Evolutionary conservation across 2,329 filamentous ascomycete genomes (phyloP).

Genomic region (Paecilomyces variotii): DNA sequence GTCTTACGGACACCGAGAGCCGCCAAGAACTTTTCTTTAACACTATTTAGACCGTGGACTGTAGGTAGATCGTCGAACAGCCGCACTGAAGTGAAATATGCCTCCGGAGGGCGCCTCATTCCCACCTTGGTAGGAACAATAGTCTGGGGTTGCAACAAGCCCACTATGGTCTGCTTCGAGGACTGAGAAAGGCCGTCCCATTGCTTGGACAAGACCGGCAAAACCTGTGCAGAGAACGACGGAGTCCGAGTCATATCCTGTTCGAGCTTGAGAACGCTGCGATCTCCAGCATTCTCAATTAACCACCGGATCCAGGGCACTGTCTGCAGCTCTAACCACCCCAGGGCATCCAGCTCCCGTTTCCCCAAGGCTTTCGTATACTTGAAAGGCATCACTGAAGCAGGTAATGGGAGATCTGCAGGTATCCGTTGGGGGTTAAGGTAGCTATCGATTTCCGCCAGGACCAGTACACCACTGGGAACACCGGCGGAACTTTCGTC

Average conservation of each 20-base stretch:
- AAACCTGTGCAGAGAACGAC: constrained; percentile 66
- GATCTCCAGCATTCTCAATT: constrained; percentile 55
- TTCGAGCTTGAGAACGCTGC: constrained; percentile 48
- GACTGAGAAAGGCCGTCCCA: constrained; percentile 71
- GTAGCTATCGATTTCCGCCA: constrained; percentile 68
- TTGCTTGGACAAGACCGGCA: constrained; percentile 75
- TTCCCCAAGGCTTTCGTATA: constrained; percentile 64
- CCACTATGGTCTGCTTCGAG: constrained; percentile 58
- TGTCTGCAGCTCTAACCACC: constrained; percentile 79
- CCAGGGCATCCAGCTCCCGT: constrained; percentile 66
- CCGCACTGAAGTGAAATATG: constrained; percentile 90
- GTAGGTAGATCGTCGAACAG: constrained; percentile 89
- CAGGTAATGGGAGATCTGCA: constrained; percentile 69
- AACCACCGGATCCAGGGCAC: constrained; percentile 80
- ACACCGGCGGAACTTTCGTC: constrained; percentile 51
- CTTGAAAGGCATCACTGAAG: constrained; percentile 74
- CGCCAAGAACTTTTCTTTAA: constrained; percentile 84
- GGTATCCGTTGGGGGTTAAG: constrained; percentile 72
- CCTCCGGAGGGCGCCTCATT: constrained; percentile 75
- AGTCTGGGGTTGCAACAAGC: constrained; percentile 58
- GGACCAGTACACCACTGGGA: constrained; percentile 63
- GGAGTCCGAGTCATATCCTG: constrained; percentile 65
- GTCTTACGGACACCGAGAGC: constrained; percentile 89
- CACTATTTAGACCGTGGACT: constrained; percentile 63
- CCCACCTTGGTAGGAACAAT: constrained; percentile 86